Evolutionary conservation across 192 early-diverging fungal species (phyloP).

Genomic region (Pilobolus umbonatus): DNA sequence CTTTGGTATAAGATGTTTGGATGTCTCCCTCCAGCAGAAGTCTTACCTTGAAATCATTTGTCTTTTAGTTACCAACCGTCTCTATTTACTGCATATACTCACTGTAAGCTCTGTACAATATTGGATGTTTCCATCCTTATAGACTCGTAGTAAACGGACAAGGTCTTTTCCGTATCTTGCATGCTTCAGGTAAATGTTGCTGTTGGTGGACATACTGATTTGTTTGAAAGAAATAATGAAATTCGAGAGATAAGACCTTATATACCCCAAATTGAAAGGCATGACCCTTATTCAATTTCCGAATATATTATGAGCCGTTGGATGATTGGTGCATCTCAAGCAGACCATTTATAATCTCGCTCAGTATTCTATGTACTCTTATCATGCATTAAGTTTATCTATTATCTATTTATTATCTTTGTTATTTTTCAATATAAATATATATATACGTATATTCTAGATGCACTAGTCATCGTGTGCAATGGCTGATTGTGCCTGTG

Average conservation of each 20-base stretch:
- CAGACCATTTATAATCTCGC: too few species aligned
- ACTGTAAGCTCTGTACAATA: conserved; percentile 68
- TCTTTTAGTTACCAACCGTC: neutral
- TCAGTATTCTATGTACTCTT: too few species aligned
- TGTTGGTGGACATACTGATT: conserved; percentile 11
- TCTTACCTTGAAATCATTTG: conserved; percentile 15
- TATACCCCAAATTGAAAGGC: too few species aligned
- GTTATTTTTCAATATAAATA: too few species aligned
- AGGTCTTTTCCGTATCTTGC: conserved; percentile 73
- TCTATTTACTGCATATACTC: conserved; percentile 11
- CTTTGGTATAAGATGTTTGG: conserved; percentile 68
- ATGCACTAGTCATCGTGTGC: neutral
- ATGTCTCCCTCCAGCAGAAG: conserved; percentile 51
- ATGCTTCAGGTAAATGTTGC: conserved; percentile 39
- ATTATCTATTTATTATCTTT: too few species aligned
- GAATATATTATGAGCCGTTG: too few species aligned
- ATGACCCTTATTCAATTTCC: too few species aligned
- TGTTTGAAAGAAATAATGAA: too few species aligned
- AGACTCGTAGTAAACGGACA: conserved; percentile 68
- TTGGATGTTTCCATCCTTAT: conserved; percentile 56
- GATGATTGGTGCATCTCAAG: too few species aligned
- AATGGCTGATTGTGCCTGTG: conserved; percentile 11
- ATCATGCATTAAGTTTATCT: too few species aligned
- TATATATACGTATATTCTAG: neutral
- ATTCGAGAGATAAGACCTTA: too few species aligned